These are phyloP conservation scores for Hanseniaspora thailandica DNA, from an alignment of 805 yeast species.

Conservation along the genomic window DNA sequence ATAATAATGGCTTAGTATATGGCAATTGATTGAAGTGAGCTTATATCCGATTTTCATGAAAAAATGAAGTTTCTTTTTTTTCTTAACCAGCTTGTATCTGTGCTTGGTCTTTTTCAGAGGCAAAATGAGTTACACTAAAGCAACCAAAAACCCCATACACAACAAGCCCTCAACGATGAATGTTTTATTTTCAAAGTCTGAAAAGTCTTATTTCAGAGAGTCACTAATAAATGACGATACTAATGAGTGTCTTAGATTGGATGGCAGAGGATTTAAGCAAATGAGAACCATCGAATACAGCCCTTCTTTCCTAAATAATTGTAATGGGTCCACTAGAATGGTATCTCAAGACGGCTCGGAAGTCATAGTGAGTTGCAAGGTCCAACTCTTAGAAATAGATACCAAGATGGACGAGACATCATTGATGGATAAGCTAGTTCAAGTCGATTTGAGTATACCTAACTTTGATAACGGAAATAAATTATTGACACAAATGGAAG, in stretches of 20 bases:
- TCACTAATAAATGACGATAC: slow-evolving; percentile 35
- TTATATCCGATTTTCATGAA: background rate
- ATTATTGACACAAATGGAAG: slow-evolving; percentile 50
- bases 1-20: too few relatives aligned
- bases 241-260: slow-evolving; percentile 65
- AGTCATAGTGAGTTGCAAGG: slow-evolving; percentile 81
- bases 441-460: slow-evolving; percentile 71
- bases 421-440: slow-evolving; percentile 35
- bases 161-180: background rate
- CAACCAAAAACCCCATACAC: too few relatives aligned
- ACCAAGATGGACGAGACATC: slow-evolving; percentile 8
- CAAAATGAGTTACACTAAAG: too few relatives aligned
- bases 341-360: slow-evolving; percentile 84
- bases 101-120: too few relatives aligned
- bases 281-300: slow-evolving; percentile 79
- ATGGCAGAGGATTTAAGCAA: slow-evolving; percentile 62
- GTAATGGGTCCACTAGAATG: slow-evolving; percentile 87
- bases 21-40: background rate
- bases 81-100: too few relatives aligned
- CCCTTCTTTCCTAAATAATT: slow-evolving; percentile 67
- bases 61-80: background rate
- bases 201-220: slow-evolving; percentile 61
- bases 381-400: slow-evolving; percentile 41
- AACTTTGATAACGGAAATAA: slow-evolving; percentile 73
- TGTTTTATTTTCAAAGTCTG: slow-evolving; percentile 51